These are phyloP conservation scores for Phyllosticta paracitricarpa DNA, from an alignment of 2,329 filamentous ascomycete genomes.

Conservation along the genomic window DNA sequence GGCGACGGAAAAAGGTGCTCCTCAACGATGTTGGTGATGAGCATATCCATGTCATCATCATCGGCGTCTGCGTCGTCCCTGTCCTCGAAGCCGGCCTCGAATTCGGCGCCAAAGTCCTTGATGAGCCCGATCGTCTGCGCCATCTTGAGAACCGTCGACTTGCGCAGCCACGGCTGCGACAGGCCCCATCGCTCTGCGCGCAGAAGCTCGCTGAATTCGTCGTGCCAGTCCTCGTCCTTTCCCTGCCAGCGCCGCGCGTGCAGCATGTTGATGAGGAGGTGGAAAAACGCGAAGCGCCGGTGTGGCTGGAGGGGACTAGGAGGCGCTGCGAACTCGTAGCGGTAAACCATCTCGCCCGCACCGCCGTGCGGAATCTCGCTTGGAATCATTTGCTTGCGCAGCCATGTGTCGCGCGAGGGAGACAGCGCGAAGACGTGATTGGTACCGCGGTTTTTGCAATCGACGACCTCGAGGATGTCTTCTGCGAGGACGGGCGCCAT, in stretches of 20 bases:
- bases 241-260: neutral
- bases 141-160: neutral
- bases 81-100: neutral
- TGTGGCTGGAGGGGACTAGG: neutral
- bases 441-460: no score
- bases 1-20: neutral
- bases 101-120: neutral
- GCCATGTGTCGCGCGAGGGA: neutral
- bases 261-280: neutral
- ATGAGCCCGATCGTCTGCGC: neutral
- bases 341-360: no score
- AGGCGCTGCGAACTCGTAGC: neutral
- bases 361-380: no score
- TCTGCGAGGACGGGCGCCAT: neutral
- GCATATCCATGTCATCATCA: neutral
- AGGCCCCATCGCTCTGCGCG: neutral
- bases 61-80: neutral
- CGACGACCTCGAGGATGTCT: no score
- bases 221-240: no score
- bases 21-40: neutral
- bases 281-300: neutral
- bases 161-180: neutral
- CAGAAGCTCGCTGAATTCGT: neutral
- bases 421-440: no score
- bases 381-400: neutral